Evolutionary conservation across 2,329 filamentous ascomycete genomes (phyloP), one percentile per base, ranked within the genome.

Genomic region (Torrubiella hemipterigena): DNA sequence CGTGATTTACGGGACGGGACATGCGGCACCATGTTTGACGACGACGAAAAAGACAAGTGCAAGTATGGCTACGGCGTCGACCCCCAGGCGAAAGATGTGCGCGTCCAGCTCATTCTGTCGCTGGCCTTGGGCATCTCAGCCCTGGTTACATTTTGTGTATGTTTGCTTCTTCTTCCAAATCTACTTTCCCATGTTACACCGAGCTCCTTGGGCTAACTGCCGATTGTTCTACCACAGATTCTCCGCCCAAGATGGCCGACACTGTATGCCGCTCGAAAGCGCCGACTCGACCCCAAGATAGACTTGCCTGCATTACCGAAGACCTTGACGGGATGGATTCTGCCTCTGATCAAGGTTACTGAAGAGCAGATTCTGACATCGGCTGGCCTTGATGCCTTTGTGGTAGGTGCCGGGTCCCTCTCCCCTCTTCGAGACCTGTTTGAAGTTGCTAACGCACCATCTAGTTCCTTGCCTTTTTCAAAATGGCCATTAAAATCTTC

Each of bases 361-460:
- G 87, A 96, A 42, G 78, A 93, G 49, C 81, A 96, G 55, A 76
- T 98, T 4, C 66, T 98, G 32, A 77, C 81, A 12, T 89, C 86
- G 14, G 89, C 89, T 13, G 91, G 91, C 0, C 69, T 98, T 30
- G 91, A 98, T 61, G 91, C 91, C 30, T 98, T 84, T 58, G 91
- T 95, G 42, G 80, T 83, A 59, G 44, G 70, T 63, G 15, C n/a
- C n/a, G n/a, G n/a, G n/a, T n/a, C n/a, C n/a, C n/a, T n/a, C n/a
- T n/a, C n/a, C n/a, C n/a, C n/a, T n/a, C 12, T 17, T 5, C 11
- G 7, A 8, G 13, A 34, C 9, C 30, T 5, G 12, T n/a, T 0
- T 11, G 8, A 17, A n/a, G 11, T 24, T 26, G 6, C 3, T 15
- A 16, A 3, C 27, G 5, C 12, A 10, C 11, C 17, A 37, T 50